Evolutionary conservation across 257 asterid species (phyloP).

Genomic region (Paraleonurus japonicus): DNA sequence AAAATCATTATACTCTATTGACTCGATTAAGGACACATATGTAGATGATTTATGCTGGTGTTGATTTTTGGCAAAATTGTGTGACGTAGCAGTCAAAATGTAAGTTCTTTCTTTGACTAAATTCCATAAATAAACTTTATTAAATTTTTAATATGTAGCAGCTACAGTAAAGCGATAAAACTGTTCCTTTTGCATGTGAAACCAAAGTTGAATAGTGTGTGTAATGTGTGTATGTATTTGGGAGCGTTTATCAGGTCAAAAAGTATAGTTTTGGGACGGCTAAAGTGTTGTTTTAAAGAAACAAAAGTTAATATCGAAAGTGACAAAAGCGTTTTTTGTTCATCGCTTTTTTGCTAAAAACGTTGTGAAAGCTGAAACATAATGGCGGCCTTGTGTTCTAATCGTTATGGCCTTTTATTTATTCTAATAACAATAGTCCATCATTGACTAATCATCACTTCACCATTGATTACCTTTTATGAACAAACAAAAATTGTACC

Average conservation of each 20-base stretch:
- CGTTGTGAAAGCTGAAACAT: constrained; percentile 33
- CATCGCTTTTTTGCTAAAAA: constrained; percentile 31
- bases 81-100: not conserved
- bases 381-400: constrained; percentile 30
- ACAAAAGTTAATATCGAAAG: constrained; percentile 56
- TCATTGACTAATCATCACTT: constrained; percentile 59
- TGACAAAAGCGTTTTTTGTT: constrained; percentile 54
- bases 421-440: constrained; percentile 30
- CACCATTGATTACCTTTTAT: not conserved
- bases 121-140: constrained; percentile 7
- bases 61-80: constrained; percentile 10
- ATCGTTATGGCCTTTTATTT: constrained; percentile 19
- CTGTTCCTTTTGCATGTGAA: constrained; percentile 35
- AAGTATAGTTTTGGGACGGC: constrained; percentile 38
- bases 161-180: constrained; percentile 16
- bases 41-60: no score
- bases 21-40: no score
- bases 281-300: constrained; percentile 51
- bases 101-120: not conserved
- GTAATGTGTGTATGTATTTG: not conserved
- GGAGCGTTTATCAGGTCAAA: constrained; percentile 49
- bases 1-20: no score
- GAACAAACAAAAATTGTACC: not conserved
- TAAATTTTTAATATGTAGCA: not conserved
- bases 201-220: not conserved